phyloP scores from a whole-genome alignment of 2,329 filamentous ascomycete genomes.

The Xylariales sp. region DNA sequence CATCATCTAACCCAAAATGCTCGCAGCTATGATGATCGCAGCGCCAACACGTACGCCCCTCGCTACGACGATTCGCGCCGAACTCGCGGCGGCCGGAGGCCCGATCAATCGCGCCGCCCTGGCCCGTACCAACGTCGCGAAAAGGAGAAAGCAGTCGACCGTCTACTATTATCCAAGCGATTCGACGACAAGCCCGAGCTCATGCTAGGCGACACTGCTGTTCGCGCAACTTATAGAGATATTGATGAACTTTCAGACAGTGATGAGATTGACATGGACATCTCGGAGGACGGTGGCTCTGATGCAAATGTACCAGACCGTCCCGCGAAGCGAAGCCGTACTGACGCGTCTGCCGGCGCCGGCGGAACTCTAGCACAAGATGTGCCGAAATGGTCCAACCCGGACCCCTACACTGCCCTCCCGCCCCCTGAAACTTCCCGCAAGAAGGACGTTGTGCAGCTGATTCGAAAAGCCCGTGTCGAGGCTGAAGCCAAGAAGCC shows the following conservation, averaged over 20 bases:
- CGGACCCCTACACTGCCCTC: conserved; percentile 89
- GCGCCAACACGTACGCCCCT: conserved; percentile 23
- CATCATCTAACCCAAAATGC: conserved; percentile 23
- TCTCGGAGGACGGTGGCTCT: conserved; percentile 62
- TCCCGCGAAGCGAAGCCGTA: conserved; percentile 58
- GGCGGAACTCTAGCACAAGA: conserved; percentile 54
- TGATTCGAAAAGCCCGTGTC: conserved; percentile 90
- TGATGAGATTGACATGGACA: conserved; percentile 73
- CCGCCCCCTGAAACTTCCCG: conserved; percentile 78
- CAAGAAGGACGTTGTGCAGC: conserved; percentile 89
- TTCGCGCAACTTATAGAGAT: conserved; percentile 63
- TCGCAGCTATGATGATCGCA: conserved; percentile 35
- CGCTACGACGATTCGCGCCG: conserved; percentile 36
- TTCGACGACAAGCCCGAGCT: conserved; percentile 58
- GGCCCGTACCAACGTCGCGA: conserved; percentile 24
- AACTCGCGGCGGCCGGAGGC: conserved; percentile 19
- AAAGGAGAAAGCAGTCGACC: conserved; percentile 41
- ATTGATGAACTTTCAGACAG: conserved; percentile 71
- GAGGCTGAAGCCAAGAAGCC: conserved; percentile 62
- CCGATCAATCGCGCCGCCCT: conserved; percentile 21
- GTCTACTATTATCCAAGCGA: conserved; percentile 61
- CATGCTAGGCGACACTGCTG: conserved; percentile 59
- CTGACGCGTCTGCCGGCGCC: conserved; percentile 38
- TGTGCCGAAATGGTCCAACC: conserved; percentile 90
- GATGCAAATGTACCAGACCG: conserved; percentile 55